Conservation (phyloP, 768 basidiomycete species). For the Coprinopsis marcescibilis region DNA sequence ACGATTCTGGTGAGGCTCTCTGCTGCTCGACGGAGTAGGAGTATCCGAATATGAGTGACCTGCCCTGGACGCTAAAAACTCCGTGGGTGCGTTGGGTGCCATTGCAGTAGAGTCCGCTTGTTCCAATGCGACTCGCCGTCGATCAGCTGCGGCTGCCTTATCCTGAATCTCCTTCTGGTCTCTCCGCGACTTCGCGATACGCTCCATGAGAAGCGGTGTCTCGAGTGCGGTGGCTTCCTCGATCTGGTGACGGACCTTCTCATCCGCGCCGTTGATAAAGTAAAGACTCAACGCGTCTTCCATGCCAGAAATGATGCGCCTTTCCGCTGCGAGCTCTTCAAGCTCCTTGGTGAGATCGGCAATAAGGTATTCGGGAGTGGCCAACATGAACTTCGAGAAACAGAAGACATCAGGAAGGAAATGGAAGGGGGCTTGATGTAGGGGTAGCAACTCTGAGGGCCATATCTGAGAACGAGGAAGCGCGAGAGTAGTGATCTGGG, state of each 20-base stretch:
- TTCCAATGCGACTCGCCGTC: conserved; percentile 22
- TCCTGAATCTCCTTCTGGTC: conserved; percentile 51
- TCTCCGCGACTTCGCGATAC: conserved; percentile 57
- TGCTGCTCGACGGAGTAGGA: not conserved
- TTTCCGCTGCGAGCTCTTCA: conserved; percentile 66
- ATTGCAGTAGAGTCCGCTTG: conserved; percentile 22
- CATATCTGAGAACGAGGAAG: conserved; percentile 88
- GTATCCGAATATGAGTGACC: conserved; percentile 8
- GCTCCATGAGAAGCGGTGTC: conserved; percentile 53
- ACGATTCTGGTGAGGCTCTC: conserved; percentile 19
- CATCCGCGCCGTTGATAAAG: conserved; percentile 77
- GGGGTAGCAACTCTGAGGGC: conserved; percentile 89
- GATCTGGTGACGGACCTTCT: conserved; percentile 74
- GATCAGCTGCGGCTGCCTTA: conserved; percentile 28
- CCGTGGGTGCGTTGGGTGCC: conserved; percentile 34
- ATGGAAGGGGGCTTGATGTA: conserved; percentile 92
- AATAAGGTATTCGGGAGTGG: conserved; percentile 80
- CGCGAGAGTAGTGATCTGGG: conserved; percentile 91
- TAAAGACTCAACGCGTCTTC: conserved; percentile 71
- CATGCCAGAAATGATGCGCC: conserved; percentile 54
- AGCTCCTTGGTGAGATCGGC: conserved; percentile 69
- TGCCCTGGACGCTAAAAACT: conserved; percentile 47
- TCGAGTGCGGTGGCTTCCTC: conserved; percentile 75
- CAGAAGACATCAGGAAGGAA: conserved; percentile 88
- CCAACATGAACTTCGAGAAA: conserved; percentile 95